A percentile compares a stretch with the other conserved stretches of the same genome.
These are phyloP conservation scores for Meyerozyma athensensis DNA, from an alignment of 1,139 yeast species.

Conservation along the genomic window DNA sequence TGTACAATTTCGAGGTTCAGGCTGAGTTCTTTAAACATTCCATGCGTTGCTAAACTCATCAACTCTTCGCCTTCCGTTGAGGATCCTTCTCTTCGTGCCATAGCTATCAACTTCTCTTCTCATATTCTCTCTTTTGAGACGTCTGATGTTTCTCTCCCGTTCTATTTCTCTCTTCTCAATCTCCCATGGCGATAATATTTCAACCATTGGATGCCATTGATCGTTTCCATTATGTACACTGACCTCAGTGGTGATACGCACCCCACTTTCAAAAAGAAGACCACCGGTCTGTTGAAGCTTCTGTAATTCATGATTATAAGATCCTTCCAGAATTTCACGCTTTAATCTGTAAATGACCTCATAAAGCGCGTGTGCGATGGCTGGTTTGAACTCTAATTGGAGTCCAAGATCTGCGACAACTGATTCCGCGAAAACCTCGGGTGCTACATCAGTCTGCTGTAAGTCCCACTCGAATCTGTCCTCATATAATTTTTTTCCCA, in stretches of 20 bases:
- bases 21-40: conserved; percentile 3
- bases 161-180: conserved; percentile 94
- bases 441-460: conserved; percentile 58
- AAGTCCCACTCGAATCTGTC: conserved; percentile 97
- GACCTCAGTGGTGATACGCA: conserved; percentile 41
- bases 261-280: conserved; percentile 40
- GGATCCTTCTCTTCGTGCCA: conserved; percentile 26
- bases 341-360: conserved; percentile 74
- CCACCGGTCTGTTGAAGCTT: conserved; percentile 43
- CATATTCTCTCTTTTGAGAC: conserved; percentile 87
- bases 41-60: conserved; percentile 9
- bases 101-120: conserved; percentile 46
- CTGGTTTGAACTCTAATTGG: conserved; percentile 81
- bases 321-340: conserved; percentile 82
- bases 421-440: conserved; percentile 76
- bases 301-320: conserved; percentile 44
- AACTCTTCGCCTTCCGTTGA: conserved; percentile 11
- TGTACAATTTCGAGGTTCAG: no score
- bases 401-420: conserved; percentile 85
- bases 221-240: conserved; percentile 49
- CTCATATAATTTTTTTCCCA: conserved; percentile 80
- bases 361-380: conserved; percentile 82
- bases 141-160: conserved; percentile 84
- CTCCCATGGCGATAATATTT: conserved; percentile 83
- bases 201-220: conserved; percentile 88